phyloP scores from a whole-genome alignment of 495 filamentous ascomycete genomes.

The Thermochaetoides thermophila region DNA sequence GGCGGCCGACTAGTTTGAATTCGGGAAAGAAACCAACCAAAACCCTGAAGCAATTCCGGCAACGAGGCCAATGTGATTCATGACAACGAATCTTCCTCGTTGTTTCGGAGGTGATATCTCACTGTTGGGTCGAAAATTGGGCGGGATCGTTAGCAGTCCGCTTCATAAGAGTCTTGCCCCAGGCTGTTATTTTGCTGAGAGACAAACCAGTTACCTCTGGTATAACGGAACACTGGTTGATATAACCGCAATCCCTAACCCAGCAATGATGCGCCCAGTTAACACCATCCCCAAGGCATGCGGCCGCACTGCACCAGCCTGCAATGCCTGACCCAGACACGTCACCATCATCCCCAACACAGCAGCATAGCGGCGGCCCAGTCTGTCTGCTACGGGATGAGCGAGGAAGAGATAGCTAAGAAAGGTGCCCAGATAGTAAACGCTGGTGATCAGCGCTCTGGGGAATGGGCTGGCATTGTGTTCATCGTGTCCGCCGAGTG shows the following conservation, averaged over 20 bases:
- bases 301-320: constrained; percentile 25
- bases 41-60: constrained; percentile 36
- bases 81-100: constrained; percentile 38
- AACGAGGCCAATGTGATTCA: constrained; percentile 44
- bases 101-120: constrained; percentile 38
- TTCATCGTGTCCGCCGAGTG: constrained; percentile 28
- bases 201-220: constrained; percentile 30
- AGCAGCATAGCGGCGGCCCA: constrained; percentile 37
- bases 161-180: no score
- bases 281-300: constrained; percentile 37
- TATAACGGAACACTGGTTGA: constrained; percentile 43
- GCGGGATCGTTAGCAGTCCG: no score
- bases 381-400: constrained; percentile 28
- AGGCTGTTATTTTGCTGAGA: no score
- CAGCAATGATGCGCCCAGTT: constrained; percentile 35
- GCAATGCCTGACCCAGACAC: constrained; percentile 32
- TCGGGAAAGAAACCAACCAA: constrained; percentile 28
- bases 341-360: constrained; percentile 29
- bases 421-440: constrained; percentile 45
- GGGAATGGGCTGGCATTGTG: constrained; percentile 28
- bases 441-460: constrained; percentile 41
- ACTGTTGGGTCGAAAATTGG: no score
- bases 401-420: constrained; percentile 39
- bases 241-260: constrained; percentile 35
- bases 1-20: no score